These are phyloP conservation scores for Auricularia cornea DNA, from an alignment of 768 basidiomycete genomes.

Conservation along the genomic window DNA sequence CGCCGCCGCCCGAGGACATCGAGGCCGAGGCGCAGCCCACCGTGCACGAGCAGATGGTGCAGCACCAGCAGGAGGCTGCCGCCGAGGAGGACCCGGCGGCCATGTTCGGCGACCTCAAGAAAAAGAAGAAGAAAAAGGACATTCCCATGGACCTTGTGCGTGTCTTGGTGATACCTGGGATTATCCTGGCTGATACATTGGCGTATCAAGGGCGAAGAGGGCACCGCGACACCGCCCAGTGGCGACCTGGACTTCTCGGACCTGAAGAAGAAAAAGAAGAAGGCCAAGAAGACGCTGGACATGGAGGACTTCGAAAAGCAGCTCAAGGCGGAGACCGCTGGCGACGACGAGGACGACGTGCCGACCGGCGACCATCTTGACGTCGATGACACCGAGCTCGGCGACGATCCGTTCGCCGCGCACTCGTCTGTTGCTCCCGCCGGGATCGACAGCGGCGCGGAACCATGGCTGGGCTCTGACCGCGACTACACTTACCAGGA, in stretches of 20 bases:
- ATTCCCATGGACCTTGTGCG: slow-evolving; percentile 46
- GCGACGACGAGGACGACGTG: slow-evolving; percentile 51
- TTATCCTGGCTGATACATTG: neutral
- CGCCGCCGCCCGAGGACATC: slow-evolving; percentile 65
- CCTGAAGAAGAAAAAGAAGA: slow-evolving; percentile 92
- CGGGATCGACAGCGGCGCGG: slow-evolving; percentile 64
- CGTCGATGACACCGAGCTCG: slow-evolving; percentile 51
- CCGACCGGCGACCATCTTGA: slow-evolving; percentile 28
- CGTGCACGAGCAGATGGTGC: slow-evolving; percentile 66
- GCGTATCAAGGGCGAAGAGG: slow-evolving; percentile 45
- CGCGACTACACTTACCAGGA: slow-evolving; percentile 95
- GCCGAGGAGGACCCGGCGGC: slow-evolving; percentile 63
- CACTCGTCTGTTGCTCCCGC: slow-evolving; percentile 37
- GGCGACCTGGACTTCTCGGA: slow-evolving; percentile 93
- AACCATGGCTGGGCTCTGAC: slow-evolving; percentile 88
- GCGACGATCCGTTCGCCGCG: slow-evolving; percentile 63
- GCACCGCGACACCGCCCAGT: slow-evolving; percentile 20
- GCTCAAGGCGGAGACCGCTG: slow-evolving; percentile 59
- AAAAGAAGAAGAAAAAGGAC: slow-evolving; percentile 92
- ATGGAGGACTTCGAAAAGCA: slow-evolving; percentile 94
- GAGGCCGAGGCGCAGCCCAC: slow-evolving; percentile 69
- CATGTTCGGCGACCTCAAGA: slow-evolving; percentile 78
- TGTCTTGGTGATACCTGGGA: neutral
- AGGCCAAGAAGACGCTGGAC: slow-evolving; percentile 84
- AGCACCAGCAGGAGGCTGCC: slow-evolving; percentile 27